These are phyloP conservation scores for Blastocladiella britannica DNA, from an alignment of 192 early-diverging fungal genomes.

Conservation along the genomic window DNA sequence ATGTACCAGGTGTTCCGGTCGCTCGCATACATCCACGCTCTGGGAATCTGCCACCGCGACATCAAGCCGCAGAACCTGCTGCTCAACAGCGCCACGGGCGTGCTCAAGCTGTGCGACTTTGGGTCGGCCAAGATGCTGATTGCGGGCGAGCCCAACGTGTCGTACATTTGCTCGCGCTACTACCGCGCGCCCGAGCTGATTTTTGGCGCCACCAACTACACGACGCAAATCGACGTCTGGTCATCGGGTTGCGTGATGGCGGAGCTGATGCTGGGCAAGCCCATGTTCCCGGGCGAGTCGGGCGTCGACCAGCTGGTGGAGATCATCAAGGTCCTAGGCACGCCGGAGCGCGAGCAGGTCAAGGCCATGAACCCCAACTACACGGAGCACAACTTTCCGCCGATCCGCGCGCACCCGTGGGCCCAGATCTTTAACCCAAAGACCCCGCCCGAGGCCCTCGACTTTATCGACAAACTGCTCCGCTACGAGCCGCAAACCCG, in stretches of 20 bases:
- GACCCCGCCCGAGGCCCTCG: conserved; percentile 65
- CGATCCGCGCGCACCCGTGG: conserved; percentile 86
- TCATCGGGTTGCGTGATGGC: conserved; percentile 93
- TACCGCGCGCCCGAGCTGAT: conserved; percentile 94
- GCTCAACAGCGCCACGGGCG: conserved; percentile 68
- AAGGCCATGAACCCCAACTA: conserved; percentile 95
- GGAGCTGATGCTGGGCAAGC: conserved; percentile 80
- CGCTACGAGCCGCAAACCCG: conserved; percentile 77
- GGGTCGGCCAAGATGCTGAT: conserved; percentile 86
- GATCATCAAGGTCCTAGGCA: conserved; percentile 97
- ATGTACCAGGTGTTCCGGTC: conserved; percentile 98
- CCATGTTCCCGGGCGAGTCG: conserved; percentile 87
- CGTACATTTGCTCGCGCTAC: conserved; percentile 94
- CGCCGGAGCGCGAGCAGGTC: conserved; percentile 87
- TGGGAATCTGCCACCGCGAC: conserved; percentile 97
- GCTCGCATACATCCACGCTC: conserved; percentile 84
- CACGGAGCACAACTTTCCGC: conserved; percentile 94
- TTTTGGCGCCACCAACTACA: conserved; percentile 87
- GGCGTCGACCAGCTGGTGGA: conserved; percentile 97
- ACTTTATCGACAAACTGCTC: conserved; percentile 61
- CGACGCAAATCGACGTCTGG: conserved; percentile 77
- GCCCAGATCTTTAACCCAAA: conserved; percentile 63
- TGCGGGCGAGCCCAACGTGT: conserved; percentile 90
- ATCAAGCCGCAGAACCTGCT: conserved; percentile 98
- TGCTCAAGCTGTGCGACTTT: conserved; percentile 96